Conservation (phyloP, 495 filamentous ascomycete genomes). For the Monascus purpureus region DNA sequence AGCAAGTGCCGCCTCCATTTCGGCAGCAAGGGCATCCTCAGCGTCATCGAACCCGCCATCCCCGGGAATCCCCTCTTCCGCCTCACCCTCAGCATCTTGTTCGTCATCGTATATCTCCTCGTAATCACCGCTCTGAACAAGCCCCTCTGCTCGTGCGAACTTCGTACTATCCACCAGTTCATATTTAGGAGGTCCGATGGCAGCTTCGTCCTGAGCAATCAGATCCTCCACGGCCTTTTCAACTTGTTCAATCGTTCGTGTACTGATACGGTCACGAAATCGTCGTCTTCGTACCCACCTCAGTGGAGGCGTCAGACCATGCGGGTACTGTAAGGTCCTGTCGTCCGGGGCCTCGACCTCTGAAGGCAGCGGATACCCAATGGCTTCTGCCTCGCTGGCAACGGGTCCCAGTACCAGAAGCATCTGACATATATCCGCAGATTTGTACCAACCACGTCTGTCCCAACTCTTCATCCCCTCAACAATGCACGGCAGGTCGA, state of each 20-base stretch:
- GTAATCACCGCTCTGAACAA: constrained; percentile 26
- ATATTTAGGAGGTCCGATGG: constrained; percentile 39
- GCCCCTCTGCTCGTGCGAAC: constrained; percentile 35
- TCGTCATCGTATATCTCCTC: constrained; percentile 39
- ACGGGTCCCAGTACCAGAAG: constrained; percentile 65
- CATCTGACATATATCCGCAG: constrained; percentile 92
- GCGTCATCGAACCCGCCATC: constrained; percentile 40
- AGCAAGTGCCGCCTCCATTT: constrained; percentile 41
- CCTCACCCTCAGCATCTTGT: constrained; percentile 41
- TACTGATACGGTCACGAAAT: constrained; percentile 64
- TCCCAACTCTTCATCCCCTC: constrained; percentile 98
- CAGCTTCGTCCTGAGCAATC: constrained; percentile 49
- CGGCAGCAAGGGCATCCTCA: constrained; percentile 43
- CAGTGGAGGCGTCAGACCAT: constrained; percentile 87
- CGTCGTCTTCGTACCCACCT: constrained; percentile 70
- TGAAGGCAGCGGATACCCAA: constrained; percentile 47
- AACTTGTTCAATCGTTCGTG: constrained; percentile 76
- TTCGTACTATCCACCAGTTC: constrained; percentile 50
- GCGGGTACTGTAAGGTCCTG: constrained; percentile 63
- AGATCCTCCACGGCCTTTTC: constrained; percentile 70
- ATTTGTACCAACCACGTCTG: constrained; percentile 80
- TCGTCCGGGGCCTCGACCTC: constrained; percentile 46
- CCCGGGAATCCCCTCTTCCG: constrained; percentile 24
- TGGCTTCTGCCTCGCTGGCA: constrained; percentile 55
- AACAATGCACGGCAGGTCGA: constrained; percentile 82